Conservation (phyloP, 2,329 filamentous ascomycete genomes). For the Hymenoscyphus scutula region DNA sequence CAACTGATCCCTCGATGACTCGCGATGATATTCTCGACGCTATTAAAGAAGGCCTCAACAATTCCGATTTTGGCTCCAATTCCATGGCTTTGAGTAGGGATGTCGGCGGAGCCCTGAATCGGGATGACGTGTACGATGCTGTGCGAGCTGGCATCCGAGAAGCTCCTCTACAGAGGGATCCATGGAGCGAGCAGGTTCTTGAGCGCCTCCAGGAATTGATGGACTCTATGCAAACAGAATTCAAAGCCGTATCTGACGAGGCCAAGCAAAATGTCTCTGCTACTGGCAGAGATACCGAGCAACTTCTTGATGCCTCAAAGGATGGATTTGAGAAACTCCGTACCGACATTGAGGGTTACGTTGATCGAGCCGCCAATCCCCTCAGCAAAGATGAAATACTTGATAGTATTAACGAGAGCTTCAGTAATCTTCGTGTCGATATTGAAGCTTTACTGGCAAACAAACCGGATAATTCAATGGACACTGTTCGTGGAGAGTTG, state of each 20-base stretch:
- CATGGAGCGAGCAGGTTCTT: constrained; percentile 50
- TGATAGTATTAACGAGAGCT: constrained; percentile 61
- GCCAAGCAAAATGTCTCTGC: constrained; percentile 76
- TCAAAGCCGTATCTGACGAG: constrained; percentile 58
- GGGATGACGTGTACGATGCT: constrained; percentile 54
- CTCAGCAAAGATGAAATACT: constrained; percentile 76
- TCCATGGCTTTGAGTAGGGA: constrained; percentile 47
- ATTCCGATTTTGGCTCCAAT: constrained; percentile 64
- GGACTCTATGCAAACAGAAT: constrained; percentile 57
- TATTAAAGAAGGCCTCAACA: constrained; percentile 79
- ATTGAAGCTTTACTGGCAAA: constrained; percentile 59
- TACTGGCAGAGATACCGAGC: constrained; percentile 79
- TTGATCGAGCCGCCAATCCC: constrained; percentile 68
- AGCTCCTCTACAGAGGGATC: constrained; percentile 41
- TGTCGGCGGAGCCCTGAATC: constrained; percentile 47
- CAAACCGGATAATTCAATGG: constrained; percentile 53
- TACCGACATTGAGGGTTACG: constrained; percentile 75
- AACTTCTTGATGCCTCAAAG: constrained; percentile 82
- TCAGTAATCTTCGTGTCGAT: constrained; percentile 67
- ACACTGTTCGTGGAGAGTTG: constrained; percentile 54
- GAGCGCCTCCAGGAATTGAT: constrained; percentile 64
- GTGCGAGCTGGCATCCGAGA: constrained; percentile 57
- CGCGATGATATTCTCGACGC: constrained; percentile 77
- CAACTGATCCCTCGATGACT: constrained; percentile 55
- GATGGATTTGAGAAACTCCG: constrained; percentile 82